phyloP scores from a whole-genome alignment of 768 basidiomycete genomes.

The Leccinum subgranulosum region DNA sequence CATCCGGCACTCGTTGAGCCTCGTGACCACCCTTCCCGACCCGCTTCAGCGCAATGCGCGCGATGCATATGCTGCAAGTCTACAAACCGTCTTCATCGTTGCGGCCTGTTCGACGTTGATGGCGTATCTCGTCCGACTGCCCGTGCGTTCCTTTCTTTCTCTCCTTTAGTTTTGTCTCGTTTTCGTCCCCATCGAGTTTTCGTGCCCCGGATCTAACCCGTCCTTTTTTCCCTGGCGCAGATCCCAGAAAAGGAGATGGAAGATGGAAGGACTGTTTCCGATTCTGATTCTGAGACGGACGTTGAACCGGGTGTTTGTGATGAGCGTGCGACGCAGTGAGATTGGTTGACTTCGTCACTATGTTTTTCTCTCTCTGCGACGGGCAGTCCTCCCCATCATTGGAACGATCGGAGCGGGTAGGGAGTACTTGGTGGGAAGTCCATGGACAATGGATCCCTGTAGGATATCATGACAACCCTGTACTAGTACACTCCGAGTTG shows the following conservation, averaged over 20 bases:
- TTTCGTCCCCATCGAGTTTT: not conserved
- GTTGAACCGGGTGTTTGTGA: not conserved
- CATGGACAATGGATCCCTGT: no score
- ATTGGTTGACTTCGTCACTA: not conserved
- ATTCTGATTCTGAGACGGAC: not conserved
- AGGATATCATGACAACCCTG: no score
- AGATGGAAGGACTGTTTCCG: not conserved
- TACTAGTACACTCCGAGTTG: no score
- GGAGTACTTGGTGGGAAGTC: no score
- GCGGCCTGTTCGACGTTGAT: constrained; percentile 19
- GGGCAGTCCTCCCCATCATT: no score
- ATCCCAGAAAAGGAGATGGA: constrained; percentile 14
- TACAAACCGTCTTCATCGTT: constrained; percentile 16
- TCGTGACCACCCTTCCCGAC: constrained; percentile 8
- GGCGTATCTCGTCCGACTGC: constrained; percentile 17
- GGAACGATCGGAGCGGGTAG: no score
- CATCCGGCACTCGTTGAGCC: constrained; percentile 19
- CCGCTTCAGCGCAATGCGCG: constrained; percentile 15
- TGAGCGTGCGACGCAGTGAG: not conserved
- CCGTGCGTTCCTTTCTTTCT: constrained; percentile 4
- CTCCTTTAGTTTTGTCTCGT: not conserved
- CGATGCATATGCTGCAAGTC: constrained; percentile 20
- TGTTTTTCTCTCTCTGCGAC: no score
- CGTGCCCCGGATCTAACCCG: no score
- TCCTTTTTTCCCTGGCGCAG: not conserved